A percentile compares a stretch with the other conserved stretches of the same genome.
Evolutionary conservation across 768 basidiomycete species (phyloP).

Genomic region (Naematelia encephala): DNA sequence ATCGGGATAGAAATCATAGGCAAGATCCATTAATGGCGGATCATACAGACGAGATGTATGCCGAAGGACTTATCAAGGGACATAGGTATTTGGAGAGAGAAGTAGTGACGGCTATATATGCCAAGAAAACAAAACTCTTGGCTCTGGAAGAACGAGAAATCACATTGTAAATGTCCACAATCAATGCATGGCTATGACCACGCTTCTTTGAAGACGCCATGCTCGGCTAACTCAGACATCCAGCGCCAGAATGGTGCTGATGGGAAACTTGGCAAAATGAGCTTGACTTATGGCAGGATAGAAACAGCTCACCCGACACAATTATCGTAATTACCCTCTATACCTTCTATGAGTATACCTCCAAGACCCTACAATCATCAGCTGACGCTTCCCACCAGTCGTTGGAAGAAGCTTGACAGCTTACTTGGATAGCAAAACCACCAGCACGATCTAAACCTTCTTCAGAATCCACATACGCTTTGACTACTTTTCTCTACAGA

Average conservation of each 20-base stretch:
- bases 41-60: not conserved
- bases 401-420: no score
- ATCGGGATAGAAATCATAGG: no score
- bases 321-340: conserved; percentile 87
- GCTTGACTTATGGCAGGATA: no score
- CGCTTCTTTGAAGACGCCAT: conserved; percentile 43
- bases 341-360: conserved; percentile 71
- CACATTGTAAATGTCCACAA: not conserved
- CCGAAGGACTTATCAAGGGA: conserved; percentile 10
- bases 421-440: conserved; percentile 88
- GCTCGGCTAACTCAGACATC: conserved; percentile 43
- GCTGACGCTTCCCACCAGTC: no score
- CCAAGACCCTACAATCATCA: conserved; percentile 60
- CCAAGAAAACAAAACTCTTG: conserved; percentile 14
- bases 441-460: conserved; percentile 88
- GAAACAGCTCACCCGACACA: conserved; percentile 59
- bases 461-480: conserved; percentile 78
- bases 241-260: conserved; percentile 57
- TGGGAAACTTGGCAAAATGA: conserved; percentile 63
- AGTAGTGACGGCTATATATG: conserved; percentile 36
- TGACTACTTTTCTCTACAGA: conserved; percentile 54
- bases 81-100: conserved; percentile 30
- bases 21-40: conserved; percentile 35
- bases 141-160: conserved; percentile 21
- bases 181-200: conserved; percentile 18